A percentile compares a stretch with the other conserved stretches of the same genome.
These are phyloP conservation scores for Puccinia novopanici DNA, from an alignment of 1,284 basidiomycete genomes.

Conservation along the genomic window DNA sequence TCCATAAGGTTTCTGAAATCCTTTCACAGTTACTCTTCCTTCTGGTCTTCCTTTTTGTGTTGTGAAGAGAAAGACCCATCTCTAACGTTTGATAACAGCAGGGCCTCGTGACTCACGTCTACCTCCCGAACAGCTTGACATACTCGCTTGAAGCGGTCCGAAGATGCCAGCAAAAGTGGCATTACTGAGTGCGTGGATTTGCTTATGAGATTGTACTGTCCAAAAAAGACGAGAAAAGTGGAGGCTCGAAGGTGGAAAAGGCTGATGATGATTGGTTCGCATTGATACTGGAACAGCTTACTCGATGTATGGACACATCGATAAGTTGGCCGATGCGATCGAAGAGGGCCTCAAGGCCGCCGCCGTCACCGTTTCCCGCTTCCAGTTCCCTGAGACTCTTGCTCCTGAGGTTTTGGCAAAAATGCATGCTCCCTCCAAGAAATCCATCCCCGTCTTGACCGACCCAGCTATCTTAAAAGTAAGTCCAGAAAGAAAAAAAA, in stretches of 20 bases:
- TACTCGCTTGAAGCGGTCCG: neutral
- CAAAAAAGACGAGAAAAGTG: too few relatives aligned
- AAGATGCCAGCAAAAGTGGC: constrained; percentile 18
- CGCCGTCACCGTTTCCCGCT: constrained; percentile 73
- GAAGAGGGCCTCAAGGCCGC: constrained; percentile 71
- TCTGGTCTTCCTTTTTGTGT: too few relatives aligned
- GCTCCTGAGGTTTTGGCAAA: constrained; percentile 72
- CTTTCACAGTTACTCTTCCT: too few relatives aligned
- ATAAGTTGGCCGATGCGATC: constrained; percentile 73
- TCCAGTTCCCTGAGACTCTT: constrained; percentile 79
- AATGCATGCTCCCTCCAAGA: constrained; percentile 75
- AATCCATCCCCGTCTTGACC: constrained; percentile 52
- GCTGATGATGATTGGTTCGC: neutral
- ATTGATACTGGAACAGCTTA: constrained; percentile 15
- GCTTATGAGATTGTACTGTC: too few relatives aligned
- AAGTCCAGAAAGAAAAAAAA: too few relatives aligned
- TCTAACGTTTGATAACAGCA: too few relatives aligned
- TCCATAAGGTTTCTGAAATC: too few relatives aligned
- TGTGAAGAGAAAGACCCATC: too few relatives aligned
- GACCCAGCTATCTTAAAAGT: constrained; percentile 63
- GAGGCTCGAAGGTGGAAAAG: too few relatives aligned
- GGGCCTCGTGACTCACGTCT: too few relatives aligned
- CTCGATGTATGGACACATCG: constrained; percentile 55
- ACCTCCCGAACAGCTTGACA: neutral
- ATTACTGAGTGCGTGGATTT: neutral